Conservation (phyloP, 1,139 yeast genomes). For the Nakaseomyces nivariensis region DNA sequence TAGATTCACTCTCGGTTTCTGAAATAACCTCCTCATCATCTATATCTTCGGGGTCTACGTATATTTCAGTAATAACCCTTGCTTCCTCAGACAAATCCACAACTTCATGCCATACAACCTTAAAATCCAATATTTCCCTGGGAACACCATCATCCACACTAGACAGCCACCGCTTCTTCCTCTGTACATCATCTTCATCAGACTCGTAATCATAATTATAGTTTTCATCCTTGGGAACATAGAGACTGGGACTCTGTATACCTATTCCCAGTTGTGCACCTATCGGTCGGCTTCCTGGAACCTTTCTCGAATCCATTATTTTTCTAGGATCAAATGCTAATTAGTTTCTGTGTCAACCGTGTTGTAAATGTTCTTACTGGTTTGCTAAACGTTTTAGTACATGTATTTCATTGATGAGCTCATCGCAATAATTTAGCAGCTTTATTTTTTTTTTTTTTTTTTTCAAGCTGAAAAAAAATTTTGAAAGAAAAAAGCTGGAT, state of each 20-base stretch:
- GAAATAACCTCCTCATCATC: slow-evolving; percentile 2
- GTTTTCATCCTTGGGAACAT: slow-evolving; percentile 6
- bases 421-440: too few relatives aligned
- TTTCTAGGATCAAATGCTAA: too few relatives aligned
- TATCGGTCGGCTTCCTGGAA: slow-evolving; percentile 16
- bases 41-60: background rate
- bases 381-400: too few relatives aligned
- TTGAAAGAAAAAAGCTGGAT: too few relatives aligned
- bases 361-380: too few relatives aligned
- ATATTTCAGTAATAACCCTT: background rate
- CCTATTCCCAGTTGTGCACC: slow-evolving; percentile 27
- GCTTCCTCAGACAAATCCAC: background rate
- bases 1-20: slow-evolving; percentile 1
- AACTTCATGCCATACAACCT: slow-evolving; percentile 1
- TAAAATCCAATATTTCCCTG: slow-evolving; percentile 6
- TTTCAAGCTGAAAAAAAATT: too few relatives aligned
- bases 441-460: too few relatives aligned
- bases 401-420: too few relatives aligned
- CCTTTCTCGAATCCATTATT: slow-evolving; percentile 10
- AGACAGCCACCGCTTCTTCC: slow-evolving; percentile 34
- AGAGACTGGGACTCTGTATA: slow-evolving; percentile 17
- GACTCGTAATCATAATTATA: background rate
- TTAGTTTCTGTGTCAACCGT: too few relatives aligned
- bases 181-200: slow-evolving; percentile 18
- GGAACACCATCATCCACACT: slow-evolving; percentile 24